Conservation (phyloP, 1,284 basidiomycete species). For the Psilocybe mexicana region DNA sequence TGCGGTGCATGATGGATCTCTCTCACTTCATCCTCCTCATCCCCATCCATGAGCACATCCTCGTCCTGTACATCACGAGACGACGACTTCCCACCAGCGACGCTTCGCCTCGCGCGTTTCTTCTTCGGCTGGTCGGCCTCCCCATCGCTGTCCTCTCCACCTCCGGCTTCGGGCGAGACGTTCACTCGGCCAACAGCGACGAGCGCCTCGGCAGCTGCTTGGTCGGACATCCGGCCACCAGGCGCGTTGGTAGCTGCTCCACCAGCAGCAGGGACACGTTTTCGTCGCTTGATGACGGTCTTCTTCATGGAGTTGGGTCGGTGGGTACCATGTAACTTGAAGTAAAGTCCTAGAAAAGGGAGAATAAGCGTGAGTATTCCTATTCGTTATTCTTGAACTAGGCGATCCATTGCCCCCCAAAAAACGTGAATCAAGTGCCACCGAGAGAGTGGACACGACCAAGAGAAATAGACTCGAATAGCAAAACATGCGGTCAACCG, state of each 20-base stretch:
- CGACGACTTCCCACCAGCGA: conserved; percentile 27
- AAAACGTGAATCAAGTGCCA: background rate
- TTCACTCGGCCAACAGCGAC: conserved; percentile 71
- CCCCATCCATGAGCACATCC: conserved; percentile 40
- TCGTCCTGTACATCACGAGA: conserved; percentile 45
- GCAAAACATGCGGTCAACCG: too few species aligned
- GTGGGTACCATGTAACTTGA: conserved; percentile 96
- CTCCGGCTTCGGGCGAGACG: conserved; percentile 27
- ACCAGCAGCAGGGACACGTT: conserved; percentile 83
- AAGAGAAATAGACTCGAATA: too few species aligned
- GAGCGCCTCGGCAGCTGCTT: conserved; percentile 80
- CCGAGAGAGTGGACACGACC: background rate
- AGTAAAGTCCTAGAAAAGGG: conserved; percentile 80
- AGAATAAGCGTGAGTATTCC: conserved; percentile 14
- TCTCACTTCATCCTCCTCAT: conserved; percentile 40
- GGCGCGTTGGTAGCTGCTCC: conserved; percentile 29
- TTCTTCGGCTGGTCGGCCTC: conserved; percentile 54
- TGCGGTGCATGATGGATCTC: conserved; percentile 12
- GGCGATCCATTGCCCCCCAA: background rate
- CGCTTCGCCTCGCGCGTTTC: conserved; percentile 48
- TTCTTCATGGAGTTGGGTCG: conserved; percentile 99
- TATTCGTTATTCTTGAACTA: background rate
- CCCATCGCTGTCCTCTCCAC: conserved; percentile 59
- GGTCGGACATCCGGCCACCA: conserved; percentile 67
- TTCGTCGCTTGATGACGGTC: conserved; percentile 96